Percentiles rank a stretch among this genome's conserved stretches.
Conservation (phyloP, 345 rosid species). For the Citrus sinensis region DVS_A1.0 CM039166.1:23653501-23654000, state of each 20-base stretch:
- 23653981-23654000: constrained; percentile 92
- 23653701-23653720: constrained; percentile 8
- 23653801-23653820: constrained; percentile 56
- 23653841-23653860: not conserved
- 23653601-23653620: constrained; percentile 38
- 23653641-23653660: constrained; percentile 84
- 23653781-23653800: constrained; percentile 82
- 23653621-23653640: constrained; percentile 59
- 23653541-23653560: constrained; percentile 85
- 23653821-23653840: constrained; percentile 42
- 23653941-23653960: constrained; percentile 78
- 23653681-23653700: not conserved
- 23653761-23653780: constrained; percentile 68
- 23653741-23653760: constrained; percentile 31
- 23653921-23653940: constrained; percentile 77
- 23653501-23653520: constrained; percentile 48
- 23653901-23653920: constrained; percentile 40
- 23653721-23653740: not conserved
- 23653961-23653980: constrained; percentile 85
- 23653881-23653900: not conserved
- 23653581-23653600: constrained; percentile 25
- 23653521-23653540: constrained; percentile 98
- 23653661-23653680: constrained; percentile 8
- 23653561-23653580: constrained; percentile 67
- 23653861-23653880: not conserved